Conservation (phyloP, 148 eudicot genomes). For the Rhododendron williamsianum region DNA sequence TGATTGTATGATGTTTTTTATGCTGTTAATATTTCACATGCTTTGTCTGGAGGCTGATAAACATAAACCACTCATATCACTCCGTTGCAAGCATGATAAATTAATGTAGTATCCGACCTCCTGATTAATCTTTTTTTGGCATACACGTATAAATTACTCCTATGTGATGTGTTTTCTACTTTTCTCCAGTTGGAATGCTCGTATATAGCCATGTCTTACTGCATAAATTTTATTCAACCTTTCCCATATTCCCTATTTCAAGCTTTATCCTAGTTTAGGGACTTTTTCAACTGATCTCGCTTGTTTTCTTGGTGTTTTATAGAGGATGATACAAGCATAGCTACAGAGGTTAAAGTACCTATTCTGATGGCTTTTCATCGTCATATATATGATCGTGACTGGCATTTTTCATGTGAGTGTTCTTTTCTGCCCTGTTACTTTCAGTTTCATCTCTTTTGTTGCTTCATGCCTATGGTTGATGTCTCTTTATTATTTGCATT, state of each 20-base stretch:
- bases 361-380: slow-evolving; percentile 73
- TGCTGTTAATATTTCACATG: not conserved
- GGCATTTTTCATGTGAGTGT: slow-evolving; percentile 92
- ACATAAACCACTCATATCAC: not conserved
- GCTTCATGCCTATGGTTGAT: not conserved
- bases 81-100: not conserved
- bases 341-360: slow-evolving; percentile 74
- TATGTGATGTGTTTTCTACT: not conserved
- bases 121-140: not conserved
- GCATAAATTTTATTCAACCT: not conserved
- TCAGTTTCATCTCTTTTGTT: not conserved
- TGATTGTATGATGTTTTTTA: not conserved
- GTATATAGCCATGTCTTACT: not conserved
- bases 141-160: not conserved
- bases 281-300: not conserved
- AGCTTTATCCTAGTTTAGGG: not conserved
- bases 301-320: slow-evolving; percentile 17
- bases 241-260: not conserved
- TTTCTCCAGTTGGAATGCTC: not conserved
- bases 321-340: slow-evolving; percentile 97
- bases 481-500: not conserved
- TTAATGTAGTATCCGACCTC: not conserved
- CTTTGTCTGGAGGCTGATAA: not conserved
- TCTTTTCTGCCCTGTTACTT: not conserved
- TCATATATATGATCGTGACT: slow-evolving; percentile 69